Evolutionary conservation across 1,139 yeast species (phyloP).

Genomic region (Geotrichum cucujoidarum): DNA sequence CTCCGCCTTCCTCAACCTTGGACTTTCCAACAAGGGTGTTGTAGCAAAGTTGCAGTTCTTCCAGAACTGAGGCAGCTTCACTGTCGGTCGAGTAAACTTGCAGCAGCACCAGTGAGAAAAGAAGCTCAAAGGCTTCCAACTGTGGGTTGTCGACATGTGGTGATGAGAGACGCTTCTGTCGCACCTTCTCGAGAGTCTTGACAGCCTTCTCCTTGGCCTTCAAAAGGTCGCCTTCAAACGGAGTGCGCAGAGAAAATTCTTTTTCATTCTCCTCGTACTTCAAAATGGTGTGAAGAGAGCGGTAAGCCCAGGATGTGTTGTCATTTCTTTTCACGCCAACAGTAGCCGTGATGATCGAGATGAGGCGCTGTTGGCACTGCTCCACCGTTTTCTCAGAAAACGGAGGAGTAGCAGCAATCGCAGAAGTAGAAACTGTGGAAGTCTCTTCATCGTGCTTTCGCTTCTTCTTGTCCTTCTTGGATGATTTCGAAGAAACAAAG

Average conservation of each 20-base stretch:
- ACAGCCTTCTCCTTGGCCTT: conserved; percentile 50
- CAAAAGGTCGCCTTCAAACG: conserved; percentile 37
- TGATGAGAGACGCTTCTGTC: conserved; percentile 38
- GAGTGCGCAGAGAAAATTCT: conserved; percentile 24
- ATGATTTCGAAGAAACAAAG: conserved; percentile 35
- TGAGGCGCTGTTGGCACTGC: conserved; percentile 50
- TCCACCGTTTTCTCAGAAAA: conserved; percentile 24
- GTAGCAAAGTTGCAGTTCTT: conserved; percentile 53
- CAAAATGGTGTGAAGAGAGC: conserved; percentile 23
- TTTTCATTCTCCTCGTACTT: conserved; percentile 24
- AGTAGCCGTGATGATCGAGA: conserved; percentile 48
- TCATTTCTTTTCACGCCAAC: conserved; percentile 45
- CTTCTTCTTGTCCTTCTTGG: conserved; percentile 19
- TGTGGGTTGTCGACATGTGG: conserved; percentile 42
- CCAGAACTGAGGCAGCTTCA: conserved; percentile 71
- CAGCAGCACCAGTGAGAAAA: conserved; percentile 71
- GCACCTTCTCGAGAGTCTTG: conserved; percentile 46
- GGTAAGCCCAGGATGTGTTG: conserved; percentile 56
- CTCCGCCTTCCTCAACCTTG: conserved; percentile 26
- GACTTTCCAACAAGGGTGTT: conserved; percentile 32
- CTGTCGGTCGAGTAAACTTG: conserved; percentile 71
- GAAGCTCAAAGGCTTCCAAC: conserved; percentile 57
- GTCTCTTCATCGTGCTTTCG: conserved; percentile 16
- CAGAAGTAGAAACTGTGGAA: conserved; percentile 14
- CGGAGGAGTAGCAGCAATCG: conserved; percentile 14